Evolutionary conservation across 805 yeast genomes (phyloP), one percentile per base, ranked within the genome.

Genomic region (Starmerella stellata): DNA sequence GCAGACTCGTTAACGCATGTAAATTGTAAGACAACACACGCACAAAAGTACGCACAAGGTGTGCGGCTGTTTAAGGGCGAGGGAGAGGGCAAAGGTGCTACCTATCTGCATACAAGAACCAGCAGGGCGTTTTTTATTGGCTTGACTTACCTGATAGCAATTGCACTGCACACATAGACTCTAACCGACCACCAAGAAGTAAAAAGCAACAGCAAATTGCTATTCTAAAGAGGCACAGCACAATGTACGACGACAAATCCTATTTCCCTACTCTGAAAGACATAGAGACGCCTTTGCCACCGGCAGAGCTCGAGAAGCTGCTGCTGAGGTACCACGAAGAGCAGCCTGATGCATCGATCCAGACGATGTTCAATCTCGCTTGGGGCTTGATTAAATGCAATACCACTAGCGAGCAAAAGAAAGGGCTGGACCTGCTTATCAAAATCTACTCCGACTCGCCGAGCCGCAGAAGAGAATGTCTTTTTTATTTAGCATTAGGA

Each of bases 361-460:
- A 83, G 56, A 76, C 95, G 2, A 70, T 74, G 41, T 90, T 90
- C 67, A 90, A 92, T 58, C 80, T 79, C 51, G 93, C 95, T 0
- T 90, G 99, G 98, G 98, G 92, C 3, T 63, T 90, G 37, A 71
- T 92, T 45, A 85, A 82, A 56, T 74, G 93, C 2, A 54, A 58
- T 37, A 64, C 66, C 36, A 63, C 65, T 18, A 66, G 64, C 30
- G 77, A 79, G 44, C 92, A 80, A 52, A 67, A 77, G 49, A 65
- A 76, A 37, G 99, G 96, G 0, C 72, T 90, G 15, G 74, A 71
- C 39, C 64, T 87, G 21, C 63, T 90, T 42, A 70, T 45, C 2
- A 51, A 56, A 41, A 54, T 63, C 25, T 87, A 77, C 59, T 72
- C 76, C 47, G 81, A 73, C 36, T 76, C 78, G 0, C 87, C 94